Conservation (phyloP, 2,329 filamentous ascomycete genomes). For the Hypoxylon sp. region DNA sequence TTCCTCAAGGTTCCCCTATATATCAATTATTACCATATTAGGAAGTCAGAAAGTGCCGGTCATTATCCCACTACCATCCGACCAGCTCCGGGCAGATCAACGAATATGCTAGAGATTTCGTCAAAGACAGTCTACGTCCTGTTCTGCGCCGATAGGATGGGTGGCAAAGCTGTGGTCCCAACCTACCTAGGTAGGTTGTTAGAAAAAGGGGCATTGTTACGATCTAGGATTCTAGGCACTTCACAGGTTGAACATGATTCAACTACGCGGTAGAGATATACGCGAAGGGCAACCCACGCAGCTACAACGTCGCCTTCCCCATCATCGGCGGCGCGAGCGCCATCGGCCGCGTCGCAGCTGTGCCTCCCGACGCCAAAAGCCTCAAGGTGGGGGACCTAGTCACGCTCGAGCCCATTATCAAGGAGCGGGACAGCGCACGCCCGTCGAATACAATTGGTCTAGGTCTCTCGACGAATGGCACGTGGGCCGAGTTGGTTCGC, state of each 20-base stretch:
- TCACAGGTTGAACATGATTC: neutral
- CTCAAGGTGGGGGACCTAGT: slow-evolving; percentile 40
- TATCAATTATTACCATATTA: neutral
- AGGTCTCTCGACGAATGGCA: slow-evolving; percentile 24
- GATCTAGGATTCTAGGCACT: neutral
- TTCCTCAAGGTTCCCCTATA: no score
- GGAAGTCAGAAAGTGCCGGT: neutral
- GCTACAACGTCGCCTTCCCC: slow-evolving; percentile 33
- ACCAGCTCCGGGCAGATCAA: neutral
- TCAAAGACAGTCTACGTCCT: neutral
- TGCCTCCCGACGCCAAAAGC: slow-evolving; percentile 29
- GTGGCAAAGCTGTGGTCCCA: neutral
- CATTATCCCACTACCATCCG: neutral
- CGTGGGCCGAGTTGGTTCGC: slow-evolving; percentile 39
- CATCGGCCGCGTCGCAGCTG: slow-evolving; percentile 41
- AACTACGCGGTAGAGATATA: slow-evolving; percentile 36
- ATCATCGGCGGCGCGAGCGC: slow-evolving; percentile 25
- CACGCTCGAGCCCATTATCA: slow-evolving; percentile 28
- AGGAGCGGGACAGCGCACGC: slow-evolving; percentile 24
- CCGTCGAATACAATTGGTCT: neutral
- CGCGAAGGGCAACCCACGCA: slow-evolving; percentile 38
- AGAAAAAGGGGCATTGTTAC: neutral
- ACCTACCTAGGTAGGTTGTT: neutral
- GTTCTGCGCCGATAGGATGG: neutral
- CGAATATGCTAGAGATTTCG: neutral